Evolutionary conservation across 2,329 filamentous ascomycete genomes (phyloP).

Genomic region (Rugonectria rugulosa): DNA sequence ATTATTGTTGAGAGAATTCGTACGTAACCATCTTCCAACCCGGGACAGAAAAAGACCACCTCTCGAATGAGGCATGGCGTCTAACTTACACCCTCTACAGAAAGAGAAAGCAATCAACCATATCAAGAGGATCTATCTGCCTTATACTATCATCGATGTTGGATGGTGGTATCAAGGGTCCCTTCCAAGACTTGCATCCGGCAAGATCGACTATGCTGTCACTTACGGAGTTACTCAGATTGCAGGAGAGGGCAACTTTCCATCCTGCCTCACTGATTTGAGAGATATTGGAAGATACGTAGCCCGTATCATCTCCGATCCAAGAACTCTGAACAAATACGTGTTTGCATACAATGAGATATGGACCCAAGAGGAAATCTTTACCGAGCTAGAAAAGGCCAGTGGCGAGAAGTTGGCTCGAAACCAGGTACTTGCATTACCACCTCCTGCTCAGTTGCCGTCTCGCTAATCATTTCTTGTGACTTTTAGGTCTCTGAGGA

Average conservation of each 20-base stretch:
- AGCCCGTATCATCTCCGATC: conserved; percentile 58
- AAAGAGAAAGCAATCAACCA: conserved; percentile 61
- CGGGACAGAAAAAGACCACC: too few relatives aligned
- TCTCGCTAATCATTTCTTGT: too few relatives aligned
- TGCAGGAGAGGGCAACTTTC: conserved; percentile 53
- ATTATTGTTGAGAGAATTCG: conserved; percentile 6
- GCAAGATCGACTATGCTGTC: conserved; percentile 37
- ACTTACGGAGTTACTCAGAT: conserved; percentile 45
- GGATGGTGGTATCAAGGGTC: conserved; percentile 65
- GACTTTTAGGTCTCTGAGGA: too few relatives aligned
- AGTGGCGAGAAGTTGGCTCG: conserved; percentile 61
- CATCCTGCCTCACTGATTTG: conserved; percentile 54
- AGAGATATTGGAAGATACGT: conserved; percentile 60
- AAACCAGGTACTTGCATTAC: too few relatives aligned
- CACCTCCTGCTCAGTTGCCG: too few relatives aligned
- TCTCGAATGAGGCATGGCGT: too few relatives aligned
- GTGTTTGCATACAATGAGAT: conserved; percentile 58
- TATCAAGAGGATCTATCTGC: conserved; percentile 53
- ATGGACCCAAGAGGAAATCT: conserved; percentile 54
- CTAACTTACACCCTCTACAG: conserved; percentile 15
- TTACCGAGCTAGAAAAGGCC: conserved; percentile 53
- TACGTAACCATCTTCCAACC: too few relatives aligned
- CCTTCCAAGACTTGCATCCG: conserved; percentile 37
- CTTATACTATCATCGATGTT: conserved; percentile 64
- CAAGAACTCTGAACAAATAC: conserved; percentile 59